Evolutionary conservation across 371 early-diverging fungal species (phyloP), one percentile per base, ranked within the genome.

Genomic region (Quaeritorhiza haematococci): DNA sequence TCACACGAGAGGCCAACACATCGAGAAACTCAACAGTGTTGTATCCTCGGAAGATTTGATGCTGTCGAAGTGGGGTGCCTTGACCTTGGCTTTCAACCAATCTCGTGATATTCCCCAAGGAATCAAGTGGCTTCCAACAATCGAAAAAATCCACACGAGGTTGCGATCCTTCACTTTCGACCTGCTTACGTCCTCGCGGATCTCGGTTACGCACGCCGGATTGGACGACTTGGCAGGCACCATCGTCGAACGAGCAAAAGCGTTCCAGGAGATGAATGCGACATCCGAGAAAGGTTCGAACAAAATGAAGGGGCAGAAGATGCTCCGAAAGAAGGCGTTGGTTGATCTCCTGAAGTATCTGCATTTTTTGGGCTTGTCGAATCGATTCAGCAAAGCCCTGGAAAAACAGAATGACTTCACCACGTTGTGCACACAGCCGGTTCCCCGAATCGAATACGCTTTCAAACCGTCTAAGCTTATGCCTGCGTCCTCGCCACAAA

Each of bases 271-370:
- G 51, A 79, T 82, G 33, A 86, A 86, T 5, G 81, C 80, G 0
- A 67, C 82, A 17, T 60, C 79, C 34, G 79, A 83, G 73, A 82
- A 83, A 5, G 63, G 58, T 23, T 34, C 48, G 21, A 26, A 44
- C 46, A 59, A 46, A 0, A 61, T 58, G 64, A 92, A 89, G 68
- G 82, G 84, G 49, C 86, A 86, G 67, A 89, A 90, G 66, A 65
- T 85, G 33, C 71, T 93, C 32, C 85, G 92, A 29, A 91, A 89
- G 71, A 93, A 92, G 71, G 87, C 93, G 0, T 67, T 93, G 6
- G 88, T 86, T 38, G 95, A 95, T 68, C 76, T 93, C 34, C 76
- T 93, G 56, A 90, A 88, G 68, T 83, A 86, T 42, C 62, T 95
- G 55, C 82, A 87, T 43, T 75, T 82, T 19, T 66, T 94, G 24